Conservation (phyloP, 257 asterid species). For the Coffea eugenioides region DNA sequence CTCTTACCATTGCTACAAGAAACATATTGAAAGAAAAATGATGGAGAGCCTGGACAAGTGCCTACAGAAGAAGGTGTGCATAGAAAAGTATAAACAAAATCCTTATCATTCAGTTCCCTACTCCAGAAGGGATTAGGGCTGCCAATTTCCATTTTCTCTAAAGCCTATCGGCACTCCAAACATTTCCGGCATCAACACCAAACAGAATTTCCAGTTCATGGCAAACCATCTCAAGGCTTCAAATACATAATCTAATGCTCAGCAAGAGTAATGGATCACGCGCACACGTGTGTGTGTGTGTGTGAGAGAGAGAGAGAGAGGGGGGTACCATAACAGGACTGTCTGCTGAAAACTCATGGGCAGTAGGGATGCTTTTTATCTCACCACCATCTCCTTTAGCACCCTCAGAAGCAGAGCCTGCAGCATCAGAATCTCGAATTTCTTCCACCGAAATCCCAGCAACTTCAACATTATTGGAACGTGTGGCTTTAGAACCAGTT, state of each 20-base stretch:
- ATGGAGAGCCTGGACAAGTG: background rate
- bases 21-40: background rate
- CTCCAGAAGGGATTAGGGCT: background rate
- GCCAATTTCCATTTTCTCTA: background rate
- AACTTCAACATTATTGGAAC: conserved; percentile 37
- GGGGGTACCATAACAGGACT: conserved; percentile 47
- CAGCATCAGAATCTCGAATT: conserved; percentile 32
- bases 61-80: background rate
- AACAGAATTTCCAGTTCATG: background rate
- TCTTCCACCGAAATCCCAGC: conserved; percentile 44
- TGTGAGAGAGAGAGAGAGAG: background rate
- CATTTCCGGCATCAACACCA: background rate
- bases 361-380: conserved; percentile 39
- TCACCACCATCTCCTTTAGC: conserved; percentile 41
- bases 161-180: background rate
- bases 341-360: conserved; percentile 64
- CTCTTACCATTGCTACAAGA: background rate
- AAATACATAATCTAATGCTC: background rate
- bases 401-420: conserved; percentile 25
- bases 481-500: conserved; percentile 24
- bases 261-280: background rate
- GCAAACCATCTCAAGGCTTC: background rate
- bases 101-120: background rate
- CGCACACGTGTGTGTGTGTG: background rate
- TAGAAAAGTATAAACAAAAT: background rate